Percentiles rank a stretch among this genome's conserved stretches.
phyloP scores from a whole-genome alignment of 2,329 filamentous ascomycete species.

The Colletotrichum sp. region DNA sequence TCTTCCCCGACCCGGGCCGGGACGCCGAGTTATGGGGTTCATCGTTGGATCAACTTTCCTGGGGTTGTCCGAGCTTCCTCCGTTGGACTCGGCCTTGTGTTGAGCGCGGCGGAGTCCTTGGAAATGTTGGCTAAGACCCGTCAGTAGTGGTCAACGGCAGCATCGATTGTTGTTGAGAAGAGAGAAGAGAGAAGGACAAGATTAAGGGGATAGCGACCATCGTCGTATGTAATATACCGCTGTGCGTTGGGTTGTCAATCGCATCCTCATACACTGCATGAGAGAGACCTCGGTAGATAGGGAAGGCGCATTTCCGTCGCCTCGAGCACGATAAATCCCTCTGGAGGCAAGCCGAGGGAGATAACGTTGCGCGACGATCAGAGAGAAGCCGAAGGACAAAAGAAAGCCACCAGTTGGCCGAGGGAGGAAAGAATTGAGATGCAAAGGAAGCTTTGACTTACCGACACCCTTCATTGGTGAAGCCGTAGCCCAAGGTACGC shows the following conservation, averaged over 20 bases:
- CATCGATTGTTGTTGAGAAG: neutral
- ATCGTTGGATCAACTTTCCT: constrained; percentile 53
- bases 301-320: neutral
- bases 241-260: neutral
- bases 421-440: neutral
- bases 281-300: neutral
- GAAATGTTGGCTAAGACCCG: constrained; percentile 62
- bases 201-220: neutral
- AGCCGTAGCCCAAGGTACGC: constrained; percentile 64
- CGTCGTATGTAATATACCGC: neutral
- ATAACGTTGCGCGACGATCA: neutral
- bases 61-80: constrained; percentile 35
- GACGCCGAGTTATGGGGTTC: constrained; percentile 66
- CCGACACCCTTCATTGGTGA: constrained; percentile 70
- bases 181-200: neutral
- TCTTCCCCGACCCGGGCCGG: constrained; percentile 62
- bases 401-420: neutral
- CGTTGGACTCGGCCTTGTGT: constrained; percentile 53
- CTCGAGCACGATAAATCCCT: neutral
- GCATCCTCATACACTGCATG: neutral
- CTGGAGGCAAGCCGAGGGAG: neutral
- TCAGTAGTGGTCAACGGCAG: neutral
- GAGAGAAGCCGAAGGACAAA: neutral
- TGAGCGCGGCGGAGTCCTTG: constrained; percentile 62
- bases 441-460: constrained; percentile 40